phyloP scores from a whole-genome alignment of 1,284 basidiomycete species.

The Naganishia sp. region DNA sequence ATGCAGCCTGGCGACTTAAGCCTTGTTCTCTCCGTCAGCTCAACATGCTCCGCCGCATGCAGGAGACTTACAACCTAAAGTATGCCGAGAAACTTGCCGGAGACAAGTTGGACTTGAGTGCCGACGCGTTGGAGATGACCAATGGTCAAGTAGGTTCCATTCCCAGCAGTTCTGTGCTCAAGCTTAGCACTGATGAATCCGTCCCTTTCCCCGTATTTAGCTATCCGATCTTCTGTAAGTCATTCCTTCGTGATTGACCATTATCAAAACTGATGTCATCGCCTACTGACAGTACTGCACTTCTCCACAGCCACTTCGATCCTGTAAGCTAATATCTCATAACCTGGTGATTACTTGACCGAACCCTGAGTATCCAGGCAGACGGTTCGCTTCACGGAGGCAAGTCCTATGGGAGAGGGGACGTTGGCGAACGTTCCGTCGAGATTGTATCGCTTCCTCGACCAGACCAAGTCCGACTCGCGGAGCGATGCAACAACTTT shows the following conservation, averaged over 20 bases:
- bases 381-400: not conserved
- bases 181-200: not conserved
- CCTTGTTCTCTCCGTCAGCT: not conserved
- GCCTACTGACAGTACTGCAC: not conserved
- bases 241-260: not conserved
- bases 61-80: not conserved
- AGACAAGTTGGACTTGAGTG: not conserved
- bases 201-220: not conserved
- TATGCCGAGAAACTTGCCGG: not conserved
- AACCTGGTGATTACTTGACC: not conserved
- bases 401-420: not conserved
- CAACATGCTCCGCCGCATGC: slow-evolving; percentile 13
- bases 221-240: slow-evolving; percentile 13
- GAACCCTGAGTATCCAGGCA: not conserved
- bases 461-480: not conserved
- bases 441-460: not conserved
- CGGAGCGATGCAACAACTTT: not conserved
- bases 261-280: not conserved
- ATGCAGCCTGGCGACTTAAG: slow-evolving; percentile 3
- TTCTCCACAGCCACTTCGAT: slow-evolving; percentile 3
- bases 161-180: not conserved
- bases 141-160: not conserved
- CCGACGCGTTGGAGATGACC: slow-evolving; percentile 1
- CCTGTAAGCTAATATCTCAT: not conserved
- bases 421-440: not conserved